Percentiles rank a stretch among this genome's conserved stretches.
Conservation (phyloP, 2,329 filamentous ascomycete genomes). For the Pseudogymnoascus destructans region DNA sequence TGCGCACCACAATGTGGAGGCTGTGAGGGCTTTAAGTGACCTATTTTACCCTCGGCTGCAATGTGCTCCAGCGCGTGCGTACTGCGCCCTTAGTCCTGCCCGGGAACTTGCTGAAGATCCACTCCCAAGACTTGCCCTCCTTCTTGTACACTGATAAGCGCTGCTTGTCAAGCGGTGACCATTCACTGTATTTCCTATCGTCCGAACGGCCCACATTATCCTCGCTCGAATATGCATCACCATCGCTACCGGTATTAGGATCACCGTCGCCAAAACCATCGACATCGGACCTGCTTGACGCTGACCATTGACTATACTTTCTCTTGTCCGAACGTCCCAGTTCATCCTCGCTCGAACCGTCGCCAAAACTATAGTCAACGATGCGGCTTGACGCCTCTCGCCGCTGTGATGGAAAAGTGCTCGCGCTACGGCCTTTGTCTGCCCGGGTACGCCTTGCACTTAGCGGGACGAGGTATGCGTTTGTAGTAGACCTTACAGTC, state of each 20-base stretch:
- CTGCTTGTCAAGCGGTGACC: conserved; percentile 14
- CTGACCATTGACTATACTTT: too few species aligned
- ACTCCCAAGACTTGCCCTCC: conserved; percentile 14
- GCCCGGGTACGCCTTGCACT: too few species aligned
- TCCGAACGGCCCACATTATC: conserved; percentile 10
- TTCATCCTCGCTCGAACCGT: too few species aligned
- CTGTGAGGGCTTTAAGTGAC: background rate
- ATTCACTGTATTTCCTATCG: conserved; percentile 12
- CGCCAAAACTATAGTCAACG: too few species aligned
- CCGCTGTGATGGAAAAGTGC: too few species aligned
- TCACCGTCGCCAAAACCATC: too few species aligned
- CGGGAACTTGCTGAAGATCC: conserved; percentile 15
- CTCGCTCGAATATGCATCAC: conserved; percentile 11
- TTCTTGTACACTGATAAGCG: conserved; percentile 15
- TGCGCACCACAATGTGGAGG: background rate
- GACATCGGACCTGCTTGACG: too few species aligned
- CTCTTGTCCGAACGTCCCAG: too few species aligned
- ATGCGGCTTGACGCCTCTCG: too few species aligned
- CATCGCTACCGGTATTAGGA: too few species aligned
- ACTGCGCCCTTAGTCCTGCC: conserved; percentile 15
- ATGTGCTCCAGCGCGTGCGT: conserved; percentile 14
- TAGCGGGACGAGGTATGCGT: too few species aligned
- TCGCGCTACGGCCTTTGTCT: too few species aligned
- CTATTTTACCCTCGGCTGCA: background rate
- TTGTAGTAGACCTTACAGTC: conserved; percentile 8